Base-by-base conservation (phyloP, 2,329 filamentous ascomycete genomes). In the Calonectria fujianensis region DNA sequence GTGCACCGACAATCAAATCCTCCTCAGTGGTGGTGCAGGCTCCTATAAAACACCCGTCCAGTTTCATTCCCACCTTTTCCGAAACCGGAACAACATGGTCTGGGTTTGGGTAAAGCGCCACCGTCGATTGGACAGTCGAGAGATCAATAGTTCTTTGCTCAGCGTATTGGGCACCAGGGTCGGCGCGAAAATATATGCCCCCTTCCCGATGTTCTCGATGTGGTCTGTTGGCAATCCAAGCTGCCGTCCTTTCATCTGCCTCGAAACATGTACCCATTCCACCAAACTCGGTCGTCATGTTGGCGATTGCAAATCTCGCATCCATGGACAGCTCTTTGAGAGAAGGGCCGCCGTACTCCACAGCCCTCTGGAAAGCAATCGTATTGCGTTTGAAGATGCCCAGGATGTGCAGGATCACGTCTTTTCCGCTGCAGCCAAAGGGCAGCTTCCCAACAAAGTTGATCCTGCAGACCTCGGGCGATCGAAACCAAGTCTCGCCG, bases 401-500 rank as follows among this genome's bases (percentile, higher is more conserved):
- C 13, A 61, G n/a, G 13, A 61, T 61, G 11, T 61, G 57, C 3
- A 61, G 24, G 13, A 61, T 61, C 3, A 61, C 35, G 14, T 61
- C 57, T 27, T 61, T 61, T 41, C 57, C 57, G 14, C 57, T 61
- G 1, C 35, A 39, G n/a, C 57, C 57, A 18, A 61, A 61, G 2
- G 57, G 57, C 9, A 85, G 86, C 10, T 80, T 76, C 5, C 84
- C 84, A n/a, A 85, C 76, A 88, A 89, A 84, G 16, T 80, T 80
- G 51, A 88, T 87, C 24, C 83, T 80, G 29, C 87, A 81, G 2
- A 82, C 82, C 73, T 88, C 86, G 0, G 87, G 87, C 0, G 88
- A 82, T 31, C 84, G 84, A 79, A 89, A 87, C 87, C 87, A 89
- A 0, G 85, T 88, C 73, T 88, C 84, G 3, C 87, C 87, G 1